Evolutionary conservation across 768 basidiomycete genomes (phyloP), one percentile per base, ranked within the genome.

Genomic region (Russula brevipes): DNA sequence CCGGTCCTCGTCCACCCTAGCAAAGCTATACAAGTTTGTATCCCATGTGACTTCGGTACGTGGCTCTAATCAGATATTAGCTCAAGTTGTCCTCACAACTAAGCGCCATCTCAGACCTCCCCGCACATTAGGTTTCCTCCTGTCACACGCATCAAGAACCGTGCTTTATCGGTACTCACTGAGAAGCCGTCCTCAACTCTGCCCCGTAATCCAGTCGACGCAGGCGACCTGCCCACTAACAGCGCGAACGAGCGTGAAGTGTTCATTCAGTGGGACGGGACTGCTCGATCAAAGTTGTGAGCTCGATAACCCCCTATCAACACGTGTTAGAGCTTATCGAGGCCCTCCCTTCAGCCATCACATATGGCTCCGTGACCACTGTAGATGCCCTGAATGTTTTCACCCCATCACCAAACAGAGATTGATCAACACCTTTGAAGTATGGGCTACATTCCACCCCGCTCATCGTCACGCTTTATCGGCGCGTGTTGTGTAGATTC

Each of bases 361-460:
- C 69, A 82, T 93, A 45, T 97, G 93, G 89, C 76, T 98, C 30
- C 80, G 92, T 49, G 96, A 98, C 70, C 95, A 98, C 68, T 98
- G 96, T 72, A 81, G 94, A 39, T 97, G 94, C 72, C 76, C 87
- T 5, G 77, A 83, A 54, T 96, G 94, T 73, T 95, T 91, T 70
- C 95, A 98, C 73, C 77, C 87, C 0, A 72, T 85, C 63, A 98
- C 95, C 17, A 95, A 92, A 70, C 96, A 98, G 73, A 81, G 95
- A n/a, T 74, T 98, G 10, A 76, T 93, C 56, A 86, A 90, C 70
- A 93, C 94, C 1, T 92, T 88, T 67, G 85, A 90, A 66, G 95
- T 89, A 68, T 24, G 24, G 41, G 38, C 35, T 80, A 66, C 9
- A 31, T 16, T 51, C 30, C 17, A 5, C 30, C n/a, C n/a, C 14